Base-by-base conservation (phyloP, 805 yeast genomes). In the Monosporozyma siamensis region DNA sequence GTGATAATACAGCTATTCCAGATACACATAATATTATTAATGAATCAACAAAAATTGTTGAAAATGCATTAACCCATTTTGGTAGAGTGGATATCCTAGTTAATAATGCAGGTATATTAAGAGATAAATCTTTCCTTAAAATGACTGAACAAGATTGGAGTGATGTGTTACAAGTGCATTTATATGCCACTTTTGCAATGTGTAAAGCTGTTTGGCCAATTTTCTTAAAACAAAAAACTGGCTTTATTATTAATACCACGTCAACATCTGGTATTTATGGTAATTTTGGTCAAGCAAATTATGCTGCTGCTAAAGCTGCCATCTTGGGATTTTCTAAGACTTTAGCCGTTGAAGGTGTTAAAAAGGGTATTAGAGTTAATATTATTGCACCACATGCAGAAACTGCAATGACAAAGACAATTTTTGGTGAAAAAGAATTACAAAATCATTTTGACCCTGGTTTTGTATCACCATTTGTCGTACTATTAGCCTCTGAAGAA, bases 241-340 rank as follows among this genome's bases (percentile, higher is more conserved):
- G 97, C 53, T 32, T 43, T 34, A 80, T 90, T 44, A 75, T 90
- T 52, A 90, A 90, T 66, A 85, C 95, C 36, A 75, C 97, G 20
- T 88, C 96, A 15, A 90, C 97, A 8, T 88, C 97, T 2, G 98
- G 97, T 51, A 88, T 90, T 53, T 90, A 90, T 64, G 98, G 98
- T 50, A 87, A 83, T 70, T 90, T 90, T 68, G 98, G 98, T 40
- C 98, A 90, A 68, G 86, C 96, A 32, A 90, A 90, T 69, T 90
- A 90, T 65, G 80, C 95, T 17, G 79, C 97, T 25, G 97, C 97
- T 37, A 90, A 90, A 69, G 78, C 84, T 41, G 97, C 87, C 20
- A 78, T 90, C 49, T 66, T 88, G 39, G 95, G 95, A 14, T 74
- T 90, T 53, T 75, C 95, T 32, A 79, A 76, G 64, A 82, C 97